Conservation (phyloP, 2,329 filamentous ascomycete genomes). For the Pseudocercospora crystallina region DNA sequence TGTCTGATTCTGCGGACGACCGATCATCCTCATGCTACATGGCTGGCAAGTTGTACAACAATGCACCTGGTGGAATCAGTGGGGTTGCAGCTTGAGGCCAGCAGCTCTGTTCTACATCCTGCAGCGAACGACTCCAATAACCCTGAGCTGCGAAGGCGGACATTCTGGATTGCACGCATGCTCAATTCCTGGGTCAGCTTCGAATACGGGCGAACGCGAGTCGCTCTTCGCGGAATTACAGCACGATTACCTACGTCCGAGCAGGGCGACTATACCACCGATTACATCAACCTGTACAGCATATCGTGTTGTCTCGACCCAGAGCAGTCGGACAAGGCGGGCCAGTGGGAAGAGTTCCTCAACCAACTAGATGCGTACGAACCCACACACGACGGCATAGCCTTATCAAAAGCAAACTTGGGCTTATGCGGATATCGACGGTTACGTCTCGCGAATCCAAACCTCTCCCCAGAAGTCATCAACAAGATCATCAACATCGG, state of each 20-base stretch:
- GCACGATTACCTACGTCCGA: conserved; percentile 42
- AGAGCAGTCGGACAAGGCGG: conserved; percentile 34
- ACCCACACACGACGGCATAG: conserved; percentile 32
- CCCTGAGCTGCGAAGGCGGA: conserved; percentile 30
- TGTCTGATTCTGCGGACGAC: conserved; percentile 56
- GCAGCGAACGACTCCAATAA: conserved; percentile 23
- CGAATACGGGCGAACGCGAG: conserved; percentile 57
- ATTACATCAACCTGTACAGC: conserved; percentile 55
- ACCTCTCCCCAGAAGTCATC: conserved; percentile 44
- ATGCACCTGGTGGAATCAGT: conserved; percentile 61
- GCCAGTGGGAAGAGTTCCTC: conserved; percentile 36
- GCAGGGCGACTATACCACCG: conserved; percentile 45
- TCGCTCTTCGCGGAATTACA: conserved; percentile 49
- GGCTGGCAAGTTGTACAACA: conserved; percentile 58
- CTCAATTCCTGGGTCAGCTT: conserved; percentile 62
- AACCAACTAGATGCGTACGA: conserved; percentile 33
- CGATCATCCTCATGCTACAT: conserved; percentile 54
- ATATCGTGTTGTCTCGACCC: conserved; percentile 57
- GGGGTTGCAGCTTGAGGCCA: conserved; percentile 46
- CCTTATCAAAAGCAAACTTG: conserved; percentile 53
- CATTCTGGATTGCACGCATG: conserved; percentile 55
- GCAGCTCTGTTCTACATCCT: conserved; percentile 29
- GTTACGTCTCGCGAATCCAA: conserved; percentile 51
- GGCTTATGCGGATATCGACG: conserved; percentile 57
- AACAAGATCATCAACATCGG: conserved; percentile 54